Conservation (phyloP, 1,284 basidiomycete species). For the Tylopilus microsporus region DNA sequence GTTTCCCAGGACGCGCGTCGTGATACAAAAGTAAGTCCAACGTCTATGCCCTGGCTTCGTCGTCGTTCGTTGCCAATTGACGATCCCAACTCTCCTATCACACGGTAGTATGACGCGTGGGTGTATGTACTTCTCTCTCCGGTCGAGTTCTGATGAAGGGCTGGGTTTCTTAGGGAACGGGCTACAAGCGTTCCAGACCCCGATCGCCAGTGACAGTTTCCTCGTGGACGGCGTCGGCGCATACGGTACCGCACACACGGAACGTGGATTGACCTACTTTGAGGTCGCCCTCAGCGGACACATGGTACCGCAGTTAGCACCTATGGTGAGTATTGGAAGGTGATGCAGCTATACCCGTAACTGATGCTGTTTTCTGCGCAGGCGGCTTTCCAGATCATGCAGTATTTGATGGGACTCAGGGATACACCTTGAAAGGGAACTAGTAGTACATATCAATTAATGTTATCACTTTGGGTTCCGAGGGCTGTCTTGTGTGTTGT, state of each 20-base stretch:
- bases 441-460: no score
- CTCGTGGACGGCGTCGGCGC: slow-evolving; percentile 65
- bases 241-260: slow-evolving; percentile 57
- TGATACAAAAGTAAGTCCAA: slow-evolving; percentile 59
- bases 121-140: slow-evolving; percentile 14
- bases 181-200: slow-evolving; percentile 66
- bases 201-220: slow-evolving; percentile 61
- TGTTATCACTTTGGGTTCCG: no score
- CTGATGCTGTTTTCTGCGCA: slow-evolving; percentile 20
- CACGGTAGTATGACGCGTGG: slow-evolving; percentile 61
- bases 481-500: no score
- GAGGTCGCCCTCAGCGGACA: slow-evolving; percentile 67
- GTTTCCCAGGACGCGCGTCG: slow-evolving; percentile 43
- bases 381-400: slow-evolving; percentile 68
- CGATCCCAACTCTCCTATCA: no score
- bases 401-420: slow-evolving; percentile 65
- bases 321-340: slow-evolving; percentile 42
- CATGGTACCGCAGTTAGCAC: slow-evolving; percentile 69
- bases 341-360: no score
- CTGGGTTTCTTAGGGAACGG: slow-evolving; percentile 47
- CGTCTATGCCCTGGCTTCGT: no score
- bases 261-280: slow-evolving; percentile 62
- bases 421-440: slow-evolving; percentile 31
- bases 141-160: background rate
- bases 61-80: no score